phyloP scores from a whole-genome alignment of 2,329 filamentous ascomycete species.

The Cladosporium sp. region DNA sequence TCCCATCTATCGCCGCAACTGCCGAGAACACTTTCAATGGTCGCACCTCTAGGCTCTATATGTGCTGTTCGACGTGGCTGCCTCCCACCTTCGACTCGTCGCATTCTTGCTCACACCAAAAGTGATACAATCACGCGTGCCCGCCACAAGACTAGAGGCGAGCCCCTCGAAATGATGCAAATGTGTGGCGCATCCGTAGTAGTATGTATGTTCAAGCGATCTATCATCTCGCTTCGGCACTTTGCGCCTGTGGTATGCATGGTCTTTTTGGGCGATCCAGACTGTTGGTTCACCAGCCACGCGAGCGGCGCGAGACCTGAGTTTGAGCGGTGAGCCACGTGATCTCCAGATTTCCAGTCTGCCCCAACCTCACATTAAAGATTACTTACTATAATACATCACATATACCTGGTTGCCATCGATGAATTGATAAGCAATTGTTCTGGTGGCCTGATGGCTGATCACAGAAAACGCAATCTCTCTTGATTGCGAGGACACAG shows the following conservation, averaged over 20 bases:
- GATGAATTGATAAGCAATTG: neutral
- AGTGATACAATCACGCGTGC: neutral
- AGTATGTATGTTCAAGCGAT: neutral
- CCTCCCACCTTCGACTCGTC: neutral
- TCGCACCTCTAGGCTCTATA: neutral
- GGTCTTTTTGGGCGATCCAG: neutral
- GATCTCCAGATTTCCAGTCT: neutral
- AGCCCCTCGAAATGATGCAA: neutral
- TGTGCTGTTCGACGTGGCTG: constrained; percentile 4
- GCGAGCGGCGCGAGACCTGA: neutral
- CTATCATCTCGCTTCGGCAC: constrained; percentile 17
- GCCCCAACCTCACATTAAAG: neutral
- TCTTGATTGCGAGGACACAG: neutral
- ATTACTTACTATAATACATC: neutral
- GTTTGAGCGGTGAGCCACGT: constrained; percentile 14
- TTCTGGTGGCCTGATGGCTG: neutral
- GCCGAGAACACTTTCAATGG: neutral
- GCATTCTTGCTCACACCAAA: neutral
- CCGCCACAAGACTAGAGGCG: neutral
- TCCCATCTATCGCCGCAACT: neutral
- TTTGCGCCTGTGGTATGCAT: constrained; percentile 8
- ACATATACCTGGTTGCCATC: neutral
- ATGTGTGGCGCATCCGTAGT: neutral
- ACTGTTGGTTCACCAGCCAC: constrained; percentile 12
- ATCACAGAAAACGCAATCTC: neutral